Evolutionary conservation across 208 protist species (phyloP).

Genomic region (Leptomonas seymouri): DNA sequence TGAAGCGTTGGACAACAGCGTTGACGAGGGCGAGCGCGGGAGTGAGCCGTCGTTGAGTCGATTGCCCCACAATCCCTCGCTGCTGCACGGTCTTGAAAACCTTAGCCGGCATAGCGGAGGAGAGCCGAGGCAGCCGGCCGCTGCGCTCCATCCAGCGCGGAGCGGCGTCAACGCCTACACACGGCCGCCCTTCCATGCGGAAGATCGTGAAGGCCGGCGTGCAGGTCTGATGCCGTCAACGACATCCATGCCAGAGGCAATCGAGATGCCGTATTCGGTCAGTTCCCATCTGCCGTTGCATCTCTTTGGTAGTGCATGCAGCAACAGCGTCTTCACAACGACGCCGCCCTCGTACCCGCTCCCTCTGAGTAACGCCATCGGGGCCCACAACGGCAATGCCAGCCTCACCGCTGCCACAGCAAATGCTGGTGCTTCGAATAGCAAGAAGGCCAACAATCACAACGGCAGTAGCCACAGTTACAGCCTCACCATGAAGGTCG

Average conservation of each 20-base stretch:
- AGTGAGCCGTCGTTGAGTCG: conserved; percentile 1
- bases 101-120: not conserved
- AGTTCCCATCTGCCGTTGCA: conserved; percentile 10
- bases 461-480: not conserved
- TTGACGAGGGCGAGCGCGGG: not conserved
- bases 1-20: not conserved
- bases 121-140: not conserved
- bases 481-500: not conserved
- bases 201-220: not conserved
- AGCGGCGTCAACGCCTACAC: not conserved
- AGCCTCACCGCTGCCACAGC: not conserved
- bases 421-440: not conserved
- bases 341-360: not conserved
- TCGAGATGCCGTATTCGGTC: conserved; percentile 4
- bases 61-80: not conserved
- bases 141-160: not conserved
- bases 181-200: not conserved
- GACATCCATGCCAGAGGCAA: not conserved
- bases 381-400: not conserved
- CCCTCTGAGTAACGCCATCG: not conserved
- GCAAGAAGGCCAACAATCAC: not conserved
- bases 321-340: conserved; percentile 14
- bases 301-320: conserved; percentile 1
- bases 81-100: not conserved
- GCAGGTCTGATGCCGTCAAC: not conserved